These are phyloP conservation scores for Jimgerdemannia lactiflua DNA, from an alignment of 192 early-diverging fungal species.

Conservation along the genomic window DNA sequence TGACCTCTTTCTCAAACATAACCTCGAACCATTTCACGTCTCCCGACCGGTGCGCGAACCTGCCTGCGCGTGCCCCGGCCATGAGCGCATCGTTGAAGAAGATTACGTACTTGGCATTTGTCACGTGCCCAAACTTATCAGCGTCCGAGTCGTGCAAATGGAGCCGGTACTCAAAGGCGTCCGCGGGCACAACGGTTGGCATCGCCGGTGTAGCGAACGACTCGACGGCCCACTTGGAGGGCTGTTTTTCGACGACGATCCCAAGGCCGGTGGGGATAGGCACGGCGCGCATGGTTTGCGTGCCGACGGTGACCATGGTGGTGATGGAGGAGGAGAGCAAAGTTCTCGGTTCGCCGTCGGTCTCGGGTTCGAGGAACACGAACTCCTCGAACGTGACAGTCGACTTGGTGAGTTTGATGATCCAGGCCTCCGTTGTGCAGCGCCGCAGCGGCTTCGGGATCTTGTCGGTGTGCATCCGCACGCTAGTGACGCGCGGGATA, in stretches of 20 bases:
- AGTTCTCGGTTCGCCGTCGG: not conserved
- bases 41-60: not conserved
- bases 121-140: not conserved
- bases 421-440: no score
- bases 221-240: not conserved
- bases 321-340: not conserved
- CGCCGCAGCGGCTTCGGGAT: no score
- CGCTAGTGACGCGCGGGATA: no score
- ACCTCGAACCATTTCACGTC: not conserved
- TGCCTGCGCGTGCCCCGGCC: not conserved
- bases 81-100: not conserved
- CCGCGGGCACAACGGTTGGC: not conserved
- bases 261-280: not conserved
- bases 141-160: not conserved
- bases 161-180: not conserved
- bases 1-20: not conserved
- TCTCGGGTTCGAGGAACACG: not conserved
- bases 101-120: not conserved
- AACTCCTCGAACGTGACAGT: not conserved
- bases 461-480: no score
- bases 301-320: not conserved
- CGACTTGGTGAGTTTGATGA: not conserved
- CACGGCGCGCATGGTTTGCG: not conserved
- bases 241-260: not conserved
- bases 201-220: not conserved